A percentile compares a stretch with the other conserved stretches of the same genome.
Evolutionary conservation across 1,284 basidiomycete genomes (phyloP).

Genomic region (Taiwanofungus camphoratus): DNA sequence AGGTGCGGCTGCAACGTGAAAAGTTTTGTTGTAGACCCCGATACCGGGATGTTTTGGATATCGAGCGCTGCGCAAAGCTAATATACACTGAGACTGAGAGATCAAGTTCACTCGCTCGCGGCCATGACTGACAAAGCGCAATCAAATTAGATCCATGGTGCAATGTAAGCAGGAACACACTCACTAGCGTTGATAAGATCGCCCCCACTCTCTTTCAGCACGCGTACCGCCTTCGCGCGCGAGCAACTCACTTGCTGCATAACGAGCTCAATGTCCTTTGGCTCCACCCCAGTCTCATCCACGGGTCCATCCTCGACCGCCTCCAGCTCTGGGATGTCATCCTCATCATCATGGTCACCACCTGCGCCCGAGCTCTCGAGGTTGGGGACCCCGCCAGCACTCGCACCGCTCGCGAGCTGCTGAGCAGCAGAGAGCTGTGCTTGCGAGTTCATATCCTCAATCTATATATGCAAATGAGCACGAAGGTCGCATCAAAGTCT

Average conservation of each 20-base stretch:
- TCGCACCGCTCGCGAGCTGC: slow-evolving; percentile 62
- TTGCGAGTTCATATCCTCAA: slow-evolving; percentile 88
- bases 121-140: slow-evolving; percentile 51
- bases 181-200: slow-evolving; percentile 93
- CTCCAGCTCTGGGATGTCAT: slow-evolving; percentile 81
- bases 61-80: slow-evolving; percentile 10
- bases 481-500: background rate
- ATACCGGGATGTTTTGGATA: slow-evolving; percentile 10
- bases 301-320: slow-evolving; percentile 69
- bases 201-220: slow-evolving; percentile 83
- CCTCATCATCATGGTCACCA: slow-evolving; percentile 61
- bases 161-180: slow-evolving; percentile 30
- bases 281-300: slow-evolving; percentile 81
- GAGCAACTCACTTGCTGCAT: slow-evolving; percentile 83
- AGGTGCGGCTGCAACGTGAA: too few species aligned
- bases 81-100: slow-evolving; percentile 18
- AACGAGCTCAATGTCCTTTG: slow-evolving; percentile 94
- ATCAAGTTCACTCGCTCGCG: slow-evolving; percentile 54
- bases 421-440: slow-evolving; percentile 83
- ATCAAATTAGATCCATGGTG: background rate
- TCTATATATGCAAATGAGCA: slow-evolving; percentile 36
- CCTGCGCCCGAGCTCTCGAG: slow-evolving; percentile 46
- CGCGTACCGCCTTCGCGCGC: slow-evolving; percentile 83
- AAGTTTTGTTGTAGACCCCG: too few species aligned
- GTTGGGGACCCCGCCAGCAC: slow-evolving; percentile 44